phyloP scores from a whole-genome alignment of 306 rosid species.

The Prunus kanzakura region DNA sequence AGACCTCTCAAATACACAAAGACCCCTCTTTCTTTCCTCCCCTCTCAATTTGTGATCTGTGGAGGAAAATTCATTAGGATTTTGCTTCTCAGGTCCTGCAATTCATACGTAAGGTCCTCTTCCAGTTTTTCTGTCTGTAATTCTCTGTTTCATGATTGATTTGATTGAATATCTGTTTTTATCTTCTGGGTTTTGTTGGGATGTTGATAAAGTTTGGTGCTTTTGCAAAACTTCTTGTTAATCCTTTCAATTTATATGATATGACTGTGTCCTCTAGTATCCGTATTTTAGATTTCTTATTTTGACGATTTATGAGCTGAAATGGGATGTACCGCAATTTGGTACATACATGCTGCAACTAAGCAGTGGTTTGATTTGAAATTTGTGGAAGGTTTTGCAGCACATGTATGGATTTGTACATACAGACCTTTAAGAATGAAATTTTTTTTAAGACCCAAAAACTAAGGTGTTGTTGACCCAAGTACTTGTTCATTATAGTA shows the following conservation, averaged over 20 bases:
- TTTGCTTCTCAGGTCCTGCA: constrained; percentile 17
- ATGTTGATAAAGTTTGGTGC: neutral
- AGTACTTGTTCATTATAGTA: neutral
- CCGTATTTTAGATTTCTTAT: neutral
- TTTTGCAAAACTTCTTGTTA: neutral
- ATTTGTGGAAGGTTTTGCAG: neutral
- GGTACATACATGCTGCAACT: neutral
- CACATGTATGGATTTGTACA: neutral
- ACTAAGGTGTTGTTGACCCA: neutral
- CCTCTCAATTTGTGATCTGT: constrained; percentile 28
- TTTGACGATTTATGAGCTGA: constrained; percentile 10
- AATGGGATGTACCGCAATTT: neutral
- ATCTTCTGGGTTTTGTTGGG: constrained; percentile 16
- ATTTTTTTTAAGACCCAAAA: neutral
- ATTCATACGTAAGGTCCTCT: constrained; percentile 36
- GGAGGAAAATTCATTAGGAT: neutral
- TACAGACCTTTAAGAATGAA: neutral
- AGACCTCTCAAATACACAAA: constrained; percentile 19
- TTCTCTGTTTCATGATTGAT: neutral
- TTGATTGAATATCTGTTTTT: constrained; percentile 12
- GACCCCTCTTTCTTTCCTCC: constrained; percentile 11
- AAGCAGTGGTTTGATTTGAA: constrained; percentile 3
- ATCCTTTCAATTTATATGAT: constrained; percentile 5
- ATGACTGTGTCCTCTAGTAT: neutral
- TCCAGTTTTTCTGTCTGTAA: neutral